Base-by-base conservation (phyloP, 805 yeast genomes). In the Cyberlindnera galapagoensis region DNA sequence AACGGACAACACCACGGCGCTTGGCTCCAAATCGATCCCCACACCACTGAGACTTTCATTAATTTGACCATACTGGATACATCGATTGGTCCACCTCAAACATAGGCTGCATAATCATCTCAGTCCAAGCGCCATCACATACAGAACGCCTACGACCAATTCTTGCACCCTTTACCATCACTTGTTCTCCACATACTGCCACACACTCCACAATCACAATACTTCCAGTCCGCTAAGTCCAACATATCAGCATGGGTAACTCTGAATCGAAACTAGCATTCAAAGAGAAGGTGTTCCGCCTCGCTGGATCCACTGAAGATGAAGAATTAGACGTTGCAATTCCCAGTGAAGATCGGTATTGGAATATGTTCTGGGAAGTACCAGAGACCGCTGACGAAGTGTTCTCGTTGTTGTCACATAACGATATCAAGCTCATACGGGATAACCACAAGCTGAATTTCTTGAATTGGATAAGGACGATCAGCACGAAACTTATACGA, bases 261-360 rank as follows among this genome's bases (percentile, higher is more conserved):
- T 62, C 79, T n/a, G 90, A 82, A 36, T 82, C 88, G 16, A 79
- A 69, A 48, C 59, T 72, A 23, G 62, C 63, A 33, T 71, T 74
- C 54, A 76, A 73, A 51, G 69, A 69, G 47, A 84, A 76, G 47
- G 70, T 82, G 39, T 67, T 69, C 47, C 62, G 65, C 40, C 66
- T 84, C 18, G 70, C 74, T 5, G 76, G 71, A 28, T 62, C 68
- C 2, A 26, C 20, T 4, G 37, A 40, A 13, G 38, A 32, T n/a
- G 26, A 34, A 18, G 33, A 33, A n/a, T n/a, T 11, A 6, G 14
- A 24, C 14, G 6, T 11, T 6, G 16, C 5, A 6, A 13, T n/a
- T 6, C 45, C 65, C 5, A 41, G 50, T 3, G 43, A 55, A 21
- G 68, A 60, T 38, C 48, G 49, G 1, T 63, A 60, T 42, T 69